phyloP scores from a whole-genome alignment of 768 basidiomycete genomes.

The Amanita pallidorosea region DNA sequence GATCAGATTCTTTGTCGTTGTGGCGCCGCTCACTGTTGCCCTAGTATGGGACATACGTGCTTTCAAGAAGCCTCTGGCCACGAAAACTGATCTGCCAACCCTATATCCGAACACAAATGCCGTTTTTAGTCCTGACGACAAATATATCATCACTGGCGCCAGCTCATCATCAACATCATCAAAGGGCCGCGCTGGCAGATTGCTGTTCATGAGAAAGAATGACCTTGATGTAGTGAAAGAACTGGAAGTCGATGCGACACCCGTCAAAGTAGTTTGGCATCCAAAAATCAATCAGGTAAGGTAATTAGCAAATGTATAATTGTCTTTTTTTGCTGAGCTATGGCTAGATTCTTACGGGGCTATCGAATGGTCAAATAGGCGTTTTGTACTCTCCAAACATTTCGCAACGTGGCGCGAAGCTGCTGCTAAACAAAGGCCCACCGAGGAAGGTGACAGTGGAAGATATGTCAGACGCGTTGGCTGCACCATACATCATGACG shows the following conservation, averaged over 20 bases:
- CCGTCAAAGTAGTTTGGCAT: constrained; percentile 92
- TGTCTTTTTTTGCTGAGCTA: constrained; percentile 2
- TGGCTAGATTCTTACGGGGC: constrained; percentile 71
- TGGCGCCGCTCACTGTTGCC: not conserved
- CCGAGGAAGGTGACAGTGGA: constrained; percentile 74
- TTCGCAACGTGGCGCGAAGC: constrained; percentile 87
- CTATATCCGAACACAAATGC: constrained; percentile 91
- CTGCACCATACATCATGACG: constrained; percentile 82
- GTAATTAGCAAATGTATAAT: constrained; percentile 10
- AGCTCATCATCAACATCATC: constrained; percentile 52
- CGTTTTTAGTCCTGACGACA: constrained; percentile 91
- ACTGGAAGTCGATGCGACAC: constrained; percentile 62
- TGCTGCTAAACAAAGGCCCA: constrained; percentile 80
- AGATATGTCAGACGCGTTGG: constrained; percentile 80
- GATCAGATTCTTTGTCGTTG: constrained; percentile 6
- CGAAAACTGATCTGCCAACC: constrained; percentile 53
- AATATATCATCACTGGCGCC: constrained; percentile 76
- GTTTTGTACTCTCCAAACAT: constrained; percentile 89
- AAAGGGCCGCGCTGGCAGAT: constrained; percentile 57
- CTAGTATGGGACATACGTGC: constrained; percentile 91
- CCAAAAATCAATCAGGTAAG: constrained; percentile 93
- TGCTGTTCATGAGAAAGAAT: constrained; percentile 66
- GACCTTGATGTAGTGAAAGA: constrained; percentile 59
- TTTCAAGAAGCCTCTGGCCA: constrained; percentile 81
- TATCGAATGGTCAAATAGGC: constrained; percentile 79